A percentile compares a stretch with the other conserved stretches of the same genome.
phyloP scores from a whole-genome alignment of 176 grass and related monocot species.

The Ensete ventricosum region DNA sequence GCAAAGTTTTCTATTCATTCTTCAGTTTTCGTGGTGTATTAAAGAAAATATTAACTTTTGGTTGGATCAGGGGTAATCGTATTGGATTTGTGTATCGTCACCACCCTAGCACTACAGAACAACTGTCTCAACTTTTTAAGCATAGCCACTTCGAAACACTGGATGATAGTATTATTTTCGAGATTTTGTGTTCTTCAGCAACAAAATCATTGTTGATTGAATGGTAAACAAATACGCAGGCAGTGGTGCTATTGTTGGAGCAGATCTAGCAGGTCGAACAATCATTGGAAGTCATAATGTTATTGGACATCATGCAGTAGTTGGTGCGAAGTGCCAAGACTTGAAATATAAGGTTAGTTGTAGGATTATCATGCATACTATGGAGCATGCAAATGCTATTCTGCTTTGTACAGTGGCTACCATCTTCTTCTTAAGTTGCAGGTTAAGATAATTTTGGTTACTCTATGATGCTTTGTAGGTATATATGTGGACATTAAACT shows the following conservation, averaged over 20 bases:
- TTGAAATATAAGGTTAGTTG: conserved; percentile 84
- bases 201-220: conserved; percentile 7
- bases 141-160: neutral
- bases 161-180: conserved; percentile 1
- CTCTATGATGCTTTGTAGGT: neutral
- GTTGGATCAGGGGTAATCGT: neutral
- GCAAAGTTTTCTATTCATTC: neutral
- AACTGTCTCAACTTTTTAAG: neutral
- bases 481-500: neutral
- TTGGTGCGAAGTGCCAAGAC: conserved; percentile 88
- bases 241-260: conserved; percentile 91
- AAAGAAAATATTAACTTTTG: neutral
- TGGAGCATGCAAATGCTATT: neutral
- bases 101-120: neutral
- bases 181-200: neutral
- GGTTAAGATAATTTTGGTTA: neutral
- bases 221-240: conserved; percentile 30
- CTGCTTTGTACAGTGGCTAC: neutral
- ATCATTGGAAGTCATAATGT: conserved; percentile 63
- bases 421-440: neutral
- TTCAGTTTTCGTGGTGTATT: neutral
- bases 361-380: neutral
- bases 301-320: conserved; percentile 59
- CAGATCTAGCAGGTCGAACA: conserved; percentile 61
- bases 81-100: neutral